A percentile compares a stretch with the other conserved stretches of the same genome.
These are phyloP conservation scores for Trichoderma sp. DNA, from an alignment of 2,329 filamentous ascomycete genomes.

Conservation along the genomic window DNA sequence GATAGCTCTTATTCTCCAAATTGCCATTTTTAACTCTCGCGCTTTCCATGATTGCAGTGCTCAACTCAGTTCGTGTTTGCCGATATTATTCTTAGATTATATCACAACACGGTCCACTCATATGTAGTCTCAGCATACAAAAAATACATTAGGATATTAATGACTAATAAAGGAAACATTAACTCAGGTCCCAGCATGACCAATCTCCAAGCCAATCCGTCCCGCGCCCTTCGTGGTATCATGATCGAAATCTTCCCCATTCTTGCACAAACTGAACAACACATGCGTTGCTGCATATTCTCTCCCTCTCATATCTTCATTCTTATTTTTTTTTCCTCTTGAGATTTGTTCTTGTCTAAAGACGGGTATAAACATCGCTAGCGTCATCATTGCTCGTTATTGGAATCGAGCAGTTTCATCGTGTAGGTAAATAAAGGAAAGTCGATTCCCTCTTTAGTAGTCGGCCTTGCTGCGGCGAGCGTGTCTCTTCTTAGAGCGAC, in stretches of 20 bases:
- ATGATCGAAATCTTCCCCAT: conserved; percentile 1
- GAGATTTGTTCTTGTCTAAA: not conserved
- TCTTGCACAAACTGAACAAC: conserved; percentile 36
- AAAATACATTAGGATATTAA: conserved; percentile 6
- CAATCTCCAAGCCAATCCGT: not conserved
- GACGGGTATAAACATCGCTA: not conserved
- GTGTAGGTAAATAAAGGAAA: not conserved
- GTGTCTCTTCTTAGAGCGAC: conserved; percentile 43
- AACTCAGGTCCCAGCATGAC: not conserved
- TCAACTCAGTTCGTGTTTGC: not conserved
- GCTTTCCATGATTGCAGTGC: not conserved
- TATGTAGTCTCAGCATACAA: not conserved
- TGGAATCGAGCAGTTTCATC: not conserved
- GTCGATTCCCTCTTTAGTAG: conserved; percentile 27
- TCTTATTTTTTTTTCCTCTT: not conserved
- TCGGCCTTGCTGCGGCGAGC: conserved; percentile 24
- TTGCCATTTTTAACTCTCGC: not conserved
- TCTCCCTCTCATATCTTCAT: not conserved
- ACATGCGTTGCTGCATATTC: conserved; percentile 1
- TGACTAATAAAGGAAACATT: conserved; percentile 7
- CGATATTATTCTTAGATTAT: not conserved
- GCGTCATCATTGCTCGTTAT: not conserved
- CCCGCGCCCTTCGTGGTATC: conserved; percentile 22
- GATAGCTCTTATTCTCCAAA: too few relatives aligned
- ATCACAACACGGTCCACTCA: not conserved